These are phyloP conservation scores for Ophiocordyceps robertsii DNA, from an alignment of 2,329 filamentous ascomycete genomes.

Conservation along the genomic window DNA sequence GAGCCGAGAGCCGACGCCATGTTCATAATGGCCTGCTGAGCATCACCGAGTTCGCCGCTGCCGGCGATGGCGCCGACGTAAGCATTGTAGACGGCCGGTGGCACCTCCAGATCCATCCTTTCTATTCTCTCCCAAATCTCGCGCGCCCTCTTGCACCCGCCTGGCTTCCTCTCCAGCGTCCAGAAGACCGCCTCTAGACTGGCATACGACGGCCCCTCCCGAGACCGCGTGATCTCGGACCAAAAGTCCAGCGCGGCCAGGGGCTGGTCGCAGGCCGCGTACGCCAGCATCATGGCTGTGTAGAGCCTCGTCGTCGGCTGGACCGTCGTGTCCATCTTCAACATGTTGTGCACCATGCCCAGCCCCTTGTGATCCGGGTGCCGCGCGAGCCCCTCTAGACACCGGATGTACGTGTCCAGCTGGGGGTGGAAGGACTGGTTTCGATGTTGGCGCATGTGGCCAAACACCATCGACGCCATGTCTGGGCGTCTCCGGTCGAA, in stretches of 20 bases:
- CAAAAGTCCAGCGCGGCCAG: conserved; percentile 64
- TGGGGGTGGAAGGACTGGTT: conserved; percentile 51
- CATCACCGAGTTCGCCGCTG: conserved; percentile 56
- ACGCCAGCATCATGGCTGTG: conserved; percentile 81
- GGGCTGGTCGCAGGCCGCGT: conserved; percentile 54
- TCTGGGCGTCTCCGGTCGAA: conserved; percentile 66
- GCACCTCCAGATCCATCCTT: conserved; percentile 66
- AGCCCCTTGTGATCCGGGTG: conserved; percentile 44
- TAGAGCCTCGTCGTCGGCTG: conserved; percentile 62
- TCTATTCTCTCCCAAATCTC: conserved; percentile 59
- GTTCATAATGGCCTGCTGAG: conserved; percentile 49
- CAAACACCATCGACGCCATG: conserved; percentile 77
- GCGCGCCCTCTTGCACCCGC: conserved; percentile 45
- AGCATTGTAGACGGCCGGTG: conserved; percentile 56
- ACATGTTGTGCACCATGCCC: conserved; percentile 74
- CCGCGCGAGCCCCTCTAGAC: conserved; percentile 62
- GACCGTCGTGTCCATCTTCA: conserved; percentile 80
- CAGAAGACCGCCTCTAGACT: conserved; percentile 73
- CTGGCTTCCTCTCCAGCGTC: conserved; percentile 52
- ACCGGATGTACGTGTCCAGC: conserved; percentile 61
- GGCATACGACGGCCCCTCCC: conserved; percentile 75
- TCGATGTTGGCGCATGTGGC: conserved; percentile 77
- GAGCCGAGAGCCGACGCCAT: conserved; percentile 55
- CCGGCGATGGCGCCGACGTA: conserved; percentile 68
- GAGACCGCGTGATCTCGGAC: conserved; percentile 66